A percentile compares a stretch with the other conserved stretches of the same genome.
Evolutionary conservation across 495 filamentous ascomycete species (phyloP).

Genomic region (Endocarpon pusillum): DNA sequence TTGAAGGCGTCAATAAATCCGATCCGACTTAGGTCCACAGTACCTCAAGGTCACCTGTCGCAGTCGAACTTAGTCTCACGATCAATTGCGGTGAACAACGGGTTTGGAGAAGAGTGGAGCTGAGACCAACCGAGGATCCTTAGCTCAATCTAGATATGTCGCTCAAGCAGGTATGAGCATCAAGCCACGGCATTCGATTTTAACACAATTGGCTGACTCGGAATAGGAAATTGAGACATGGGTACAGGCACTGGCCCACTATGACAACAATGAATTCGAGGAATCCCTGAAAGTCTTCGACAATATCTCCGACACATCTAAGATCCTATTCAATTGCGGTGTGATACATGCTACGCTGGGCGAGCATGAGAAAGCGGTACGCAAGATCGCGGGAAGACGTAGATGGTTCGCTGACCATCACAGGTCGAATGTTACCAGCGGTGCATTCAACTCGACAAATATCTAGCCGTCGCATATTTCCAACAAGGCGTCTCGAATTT

Average conservation of each 20-base stretch:
- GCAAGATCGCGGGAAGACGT: constrained; percentile 16
- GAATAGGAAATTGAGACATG: constrained; percentile 98
- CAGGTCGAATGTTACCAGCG: constrained; percentile 92
- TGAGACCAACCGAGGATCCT: too few relatives aligned
- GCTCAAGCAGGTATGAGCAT: constrained; percentile 22
- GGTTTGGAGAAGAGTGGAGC: too few relatives aligned
- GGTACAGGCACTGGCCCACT: constrained; percentile 79
- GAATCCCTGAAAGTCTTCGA: constrained; percentile 67
- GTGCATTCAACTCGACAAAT: constrained; percentile 76
- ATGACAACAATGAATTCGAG: constrained; percentile 95
- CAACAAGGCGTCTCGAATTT: constrained; percentile 99
- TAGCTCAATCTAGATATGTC: too few relatives aligned
- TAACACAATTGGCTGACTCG: neutral
- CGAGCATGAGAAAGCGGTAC: constrained; percentile 85
- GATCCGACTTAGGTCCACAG: too few relatives aligned
- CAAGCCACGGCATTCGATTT: constrained; percentile 3
- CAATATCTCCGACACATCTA: constrained; percentile 83
- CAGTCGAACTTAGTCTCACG: too few relatives aligned
- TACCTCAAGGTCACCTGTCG: too few relatives aligned
- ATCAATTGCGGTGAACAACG: too few relatives aligned
- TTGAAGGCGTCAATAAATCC: too few relatives aligned
- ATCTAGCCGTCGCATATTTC: constrained; percentile 95
- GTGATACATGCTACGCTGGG: constrained; percentile 97
- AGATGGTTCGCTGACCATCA: constrained; percentile 7
- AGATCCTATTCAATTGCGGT: constrained; percentile 97